Conservation (phyloP, 441 rosid genomes). For the Bruguiera hainesii region DNA sequence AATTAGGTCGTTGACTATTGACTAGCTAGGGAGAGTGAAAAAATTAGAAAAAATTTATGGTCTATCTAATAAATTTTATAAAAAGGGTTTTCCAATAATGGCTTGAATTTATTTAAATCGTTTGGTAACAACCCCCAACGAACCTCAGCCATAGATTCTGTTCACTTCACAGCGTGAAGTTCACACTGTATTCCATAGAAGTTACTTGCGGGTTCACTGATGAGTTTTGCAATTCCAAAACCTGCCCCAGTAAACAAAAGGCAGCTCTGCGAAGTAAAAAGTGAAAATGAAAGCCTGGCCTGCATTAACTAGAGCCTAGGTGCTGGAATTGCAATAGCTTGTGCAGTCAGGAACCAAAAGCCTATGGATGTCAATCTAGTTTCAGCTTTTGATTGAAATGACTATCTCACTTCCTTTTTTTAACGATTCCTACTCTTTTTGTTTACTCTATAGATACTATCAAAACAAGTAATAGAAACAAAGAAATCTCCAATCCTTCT, state of each 20-base stretch:
- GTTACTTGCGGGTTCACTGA: too few species aligned
- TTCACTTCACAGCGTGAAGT: too few species aligned
- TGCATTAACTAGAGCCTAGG: slow-evolving; percentile 1
- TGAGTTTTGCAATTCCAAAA: neutral
- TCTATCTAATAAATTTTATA: too few species aligned
- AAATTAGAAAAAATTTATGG: too few species aligned
- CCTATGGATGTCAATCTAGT: neutral
- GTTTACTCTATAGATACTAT: neutral
- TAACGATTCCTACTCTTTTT: neutral
- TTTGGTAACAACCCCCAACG: too few species aligned
- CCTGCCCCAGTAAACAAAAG: neutral
- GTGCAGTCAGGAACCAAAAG: slow-evolving; percentile 25
- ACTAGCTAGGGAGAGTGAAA: too few species aligned
- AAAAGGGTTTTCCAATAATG: too few species aligned
- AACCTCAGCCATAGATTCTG: too few species aligned
- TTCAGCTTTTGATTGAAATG: slow-evolving; percentile 16
- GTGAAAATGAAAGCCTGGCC: slow-evolving; percentile 7
- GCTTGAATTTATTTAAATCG: too few species aligned
- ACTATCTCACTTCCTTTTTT: slow-evolving; percentile 4
- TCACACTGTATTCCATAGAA: too few species aligned
- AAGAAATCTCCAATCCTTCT: neutral
- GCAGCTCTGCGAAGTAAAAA: neutral
- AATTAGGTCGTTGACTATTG: too few species aligned
- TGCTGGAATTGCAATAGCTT: slow-evolving; percentile 21
- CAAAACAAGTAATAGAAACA: slow-evolving; percentile 2